A percentile compares a stretch with the other conserved stretches of the same genome.
Conservation (phyloP, 495 filamentous ascomycete genomes). For the Penicillium subrubescens region DNA sequence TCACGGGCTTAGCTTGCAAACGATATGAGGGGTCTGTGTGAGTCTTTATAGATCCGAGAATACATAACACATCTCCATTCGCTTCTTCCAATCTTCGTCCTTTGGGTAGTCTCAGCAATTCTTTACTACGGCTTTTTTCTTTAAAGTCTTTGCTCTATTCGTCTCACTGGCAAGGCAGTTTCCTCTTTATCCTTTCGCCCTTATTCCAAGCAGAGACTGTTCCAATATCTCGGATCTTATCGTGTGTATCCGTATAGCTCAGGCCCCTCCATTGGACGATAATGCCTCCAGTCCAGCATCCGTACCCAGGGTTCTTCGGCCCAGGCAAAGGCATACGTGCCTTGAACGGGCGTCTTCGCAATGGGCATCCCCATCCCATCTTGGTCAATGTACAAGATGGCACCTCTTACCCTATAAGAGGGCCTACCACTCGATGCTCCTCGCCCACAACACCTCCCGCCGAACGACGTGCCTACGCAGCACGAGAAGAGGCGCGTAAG, state of each 20-base stretch:
- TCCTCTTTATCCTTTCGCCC: neutral
- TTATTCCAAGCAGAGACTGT: neutral
- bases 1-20: neutral
- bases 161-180: slow-evolving; percentile 4
- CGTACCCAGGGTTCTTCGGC: neutral
- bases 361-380: neutral
- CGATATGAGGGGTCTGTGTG: neutral
- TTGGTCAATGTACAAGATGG: neutral
- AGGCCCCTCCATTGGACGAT: neutral
- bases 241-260: neutral
- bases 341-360: neutral
- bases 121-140: slow-evolving; percentile 2
- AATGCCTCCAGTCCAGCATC: neutral
- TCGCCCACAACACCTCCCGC: neutral
- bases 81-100: neutral
- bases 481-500: neutral
- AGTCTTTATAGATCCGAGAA: neutral
- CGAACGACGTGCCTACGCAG: neutral
- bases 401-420: neutral
- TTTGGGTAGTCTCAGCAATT: neutral
- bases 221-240: neutral
- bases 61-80: slow-evolving; percentile 12
- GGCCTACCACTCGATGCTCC: neutral
- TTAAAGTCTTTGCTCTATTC: neutral
- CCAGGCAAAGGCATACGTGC: neutral